Percentiles rank a stretch among this genome's conserved stretches.
Evolutionary conservation across 129 eudicot species (phyloP).

Genomic region (Centrapalus pauciflorus): DNA sequence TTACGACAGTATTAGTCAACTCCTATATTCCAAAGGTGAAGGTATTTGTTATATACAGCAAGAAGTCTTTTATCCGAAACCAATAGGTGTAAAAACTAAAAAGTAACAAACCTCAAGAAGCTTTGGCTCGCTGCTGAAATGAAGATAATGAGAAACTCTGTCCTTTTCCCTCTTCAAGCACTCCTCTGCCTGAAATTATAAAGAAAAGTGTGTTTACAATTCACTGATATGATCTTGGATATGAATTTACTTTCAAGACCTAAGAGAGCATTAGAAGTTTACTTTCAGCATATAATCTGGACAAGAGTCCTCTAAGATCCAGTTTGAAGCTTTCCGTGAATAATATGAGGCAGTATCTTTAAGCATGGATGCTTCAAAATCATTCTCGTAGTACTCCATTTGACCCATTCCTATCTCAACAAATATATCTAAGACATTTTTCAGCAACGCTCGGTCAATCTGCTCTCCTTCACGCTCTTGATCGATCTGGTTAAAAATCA

Average conservation of each 20-base stretch:
- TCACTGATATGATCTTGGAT: background rate
- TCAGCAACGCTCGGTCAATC: constrained; percentile 89
- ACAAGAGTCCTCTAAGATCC: constrained; percentile 86
- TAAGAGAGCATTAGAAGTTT: background rate
- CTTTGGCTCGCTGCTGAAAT: constrained; percentile 80
- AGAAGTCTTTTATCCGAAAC: background rate
- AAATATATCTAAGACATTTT: constrained; percentile 92
- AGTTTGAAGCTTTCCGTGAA: constrained; percentile 92
- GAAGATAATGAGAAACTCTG: constrained; percentile 78
- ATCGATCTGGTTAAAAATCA: constrained; percentile 52
- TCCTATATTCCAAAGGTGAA: background rate
- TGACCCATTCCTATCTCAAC: constrained; percentile 98
- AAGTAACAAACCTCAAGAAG: constrained; percentile 67
- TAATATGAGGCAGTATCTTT: constrained; percentile 78
- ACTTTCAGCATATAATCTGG: constrained; percentile 86
- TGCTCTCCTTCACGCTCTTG: constrained; percentile 98
- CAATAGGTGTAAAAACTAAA: background rate
- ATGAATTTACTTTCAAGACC: constrained; percentile 3
- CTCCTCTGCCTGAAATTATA: constrained; percentile 68
- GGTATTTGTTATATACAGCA: background rate
- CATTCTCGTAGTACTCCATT: constrained; percentile 81
- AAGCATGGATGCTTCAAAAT: constrained; percentile 81
- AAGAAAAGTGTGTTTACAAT: background rate
- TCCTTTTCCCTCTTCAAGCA: constrained; percentile 82
- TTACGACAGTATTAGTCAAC: background rate